Percentiles rank a stretch among this genome's conserved stretches.
Conservation (phyloP, 192 early-diverging fungal species). For the Coemansia sp. region DNA sequence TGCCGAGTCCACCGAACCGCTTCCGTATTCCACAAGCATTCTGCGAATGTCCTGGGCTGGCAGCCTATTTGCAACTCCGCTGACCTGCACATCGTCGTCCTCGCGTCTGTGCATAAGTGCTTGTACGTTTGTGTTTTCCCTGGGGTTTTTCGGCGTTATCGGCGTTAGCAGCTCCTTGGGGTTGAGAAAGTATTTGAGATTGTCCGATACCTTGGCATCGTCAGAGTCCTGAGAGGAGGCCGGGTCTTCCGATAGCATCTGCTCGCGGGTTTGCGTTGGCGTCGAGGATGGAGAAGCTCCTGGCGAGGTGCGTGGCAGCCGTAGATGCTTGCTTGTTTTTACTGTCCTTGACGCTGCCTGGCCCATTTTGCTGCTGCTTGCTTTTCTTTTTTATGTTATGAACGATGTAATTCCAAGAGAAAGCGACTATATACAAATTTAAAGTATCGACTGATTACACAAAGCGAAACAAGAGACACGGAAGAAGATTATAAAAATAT, state of each 20-base stretch:
- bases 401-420: too few species aligned
- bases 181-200: slow-evolving; percentile 46
- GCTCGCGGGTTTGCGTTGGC: slow-evolving; percentile 32
- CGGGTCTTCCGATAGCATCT: slow-evolving; percentile 35
- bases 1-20: background rate
- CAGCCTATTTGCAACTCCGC: slow-evolving; percentile 2
- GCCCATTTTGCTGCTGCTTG: slow-evolving; percentile 22
- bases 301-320: slow-evolving; percentile 21
- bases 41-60: slow-evolving; percentile 9
- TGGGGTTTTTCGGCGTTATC: slow-evolving; percentile 27
- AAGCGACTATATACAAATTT: too few species aligned
- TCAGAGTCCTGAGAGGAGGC: background rate
- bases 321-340: slow-evolving; percentile 4
- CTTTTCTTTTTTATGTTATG: too few species aligned
- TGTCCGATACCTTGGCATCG: slow-evolving; percentile 19
- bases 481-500: background rate
- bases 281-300: background rate
- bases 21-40: slow-evolving; percentile 9
- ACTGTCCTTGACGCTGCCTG: slow-evolving; percentile 28
- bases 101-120: slow-evolving; percentile 30
- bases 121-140: slow-evolving; percentile 41
- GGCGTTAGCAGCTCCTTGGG: slow-evolving; percentile 39
- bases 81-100: slow-evolving; percentile 13
- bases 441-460: too few species aligned
- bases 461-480: too few species aligned